Conservation (phyloP, 805 yeast genomes). For the Wickerhamomyces sydowiorum region DNA sequence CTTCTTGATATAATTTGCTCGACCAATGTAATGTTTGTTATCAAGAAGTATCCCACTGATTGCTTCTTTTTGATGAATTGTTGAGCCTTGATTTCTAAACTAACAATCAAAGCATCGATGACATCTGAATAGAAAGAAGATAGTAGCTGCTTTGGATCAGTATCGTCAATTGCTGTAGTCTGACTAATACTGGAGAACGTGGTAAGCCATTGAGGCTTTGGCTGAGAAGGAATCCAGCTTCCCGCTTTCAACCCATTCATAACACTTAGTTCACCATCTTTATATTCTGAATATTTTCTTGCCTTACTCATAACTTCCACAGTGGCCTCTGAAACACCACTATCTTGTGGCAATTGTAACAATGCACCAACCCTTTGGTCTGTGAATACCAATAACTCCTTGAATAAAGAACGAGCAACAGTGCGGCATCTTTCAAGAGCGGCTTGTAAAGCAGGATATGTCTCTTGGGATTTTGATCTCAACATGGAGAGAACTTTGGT, state of each 20-base stretch:
- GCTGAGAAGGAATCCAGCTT: conserved; percentile 54
- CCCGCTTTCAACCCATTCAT: conserved; percentile 52
- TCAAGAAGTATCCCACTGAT: conserved; percentile 60
- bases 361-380: conserved; percentile 43
- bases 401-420: conserved; percentile 39
- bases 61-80: conserved; percentile 26
- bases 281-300: conserved; percentile 58
- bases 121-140: conserved; percentile 71
- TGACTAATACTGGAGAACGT: conserved; percentile 45
- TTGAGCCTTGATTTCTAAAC: conserved; percentile 56
- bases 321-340: conserved; percentile 64
- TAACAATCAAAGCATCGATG: conserved; percentile 64
- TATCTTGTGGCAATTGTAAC: conserved; percentile 53
- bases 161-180: conserved; percentile 29
- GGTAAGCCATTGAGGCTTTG: conserved; percentile 48
- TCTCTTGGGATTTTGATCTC: conserved; percentile 18
- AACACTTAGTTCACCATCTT: conserved; percentile 43
- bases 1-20: conserved; percentile 67
- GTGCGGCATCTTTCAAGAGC: conserved; percentile 22
- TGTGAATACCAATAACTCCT: conserved; percentile 50
- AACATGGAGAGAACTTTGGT: conserved; percentile 29
- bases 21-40: conserved; percentile 67
- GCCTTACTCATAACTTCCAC: conserved; percentile 68
- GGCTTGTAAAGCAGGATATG: conserved; percentile 13
- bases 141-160: conserved; percentile 45